These are phyloP conservation scores for Seiridium unicorne DNA, from an alignment of 2,329 filamentous ascomycete genomes.

Conservation along the genomic window DNA sequence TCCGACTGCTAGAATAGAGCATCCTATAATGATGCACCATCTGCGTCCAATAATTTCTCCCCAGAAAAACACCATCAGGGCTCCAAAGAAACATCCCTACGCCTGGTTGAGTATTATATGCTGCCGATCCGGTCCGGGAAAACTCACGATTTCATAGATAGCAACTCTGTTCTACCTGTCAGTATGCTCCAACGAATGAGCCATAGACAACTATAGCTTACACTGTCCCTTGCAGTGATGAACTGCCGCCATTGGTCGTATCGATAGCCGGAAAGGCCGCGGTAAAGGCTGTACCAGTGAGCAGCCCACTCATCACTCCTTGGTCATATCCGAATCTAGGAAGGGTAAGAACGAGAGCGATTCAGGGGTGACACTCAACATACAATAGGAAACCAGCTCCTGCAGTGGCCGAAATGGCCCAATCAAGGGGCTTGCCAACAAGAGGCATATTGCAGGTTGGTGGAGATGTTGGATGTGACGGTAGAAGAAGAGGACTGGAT, in stretches of 20 bases:
- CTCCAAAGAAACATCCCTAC: conserved; percentile 36
- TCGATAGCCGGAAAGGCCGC: conserved; percentile 32
- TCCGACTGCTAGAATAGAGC: conserved; percentile 39
- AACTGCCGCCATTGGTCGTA: conserved; percentile 34
- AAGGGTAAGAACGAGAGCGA: neutral
- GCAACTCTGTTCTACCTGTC: neutral
- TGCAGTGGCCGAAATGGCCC: conserved; percentile 34
- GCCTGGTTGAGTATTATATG: too few relatives aligned
- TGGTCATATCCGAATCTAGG: conserved; percentile 28
- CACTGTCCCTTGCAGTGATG: conserved; percentile 42
- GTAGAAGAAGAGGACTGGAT: neutral
- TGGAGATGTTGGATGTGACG: neutral
- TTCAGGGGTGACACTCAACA: conserved; percentile 9
- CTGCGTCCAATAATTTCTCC: conserved; percentile 41
- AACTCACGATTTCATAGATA: conserved; percentile 1
- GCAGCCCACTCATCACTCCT: conserved; percentile 30
- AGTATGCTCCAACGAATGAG: too few relatives aligned
- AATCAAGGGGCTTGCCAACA: conserved; percentile 32
- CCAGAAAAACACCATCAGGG: conserved; percentile 31
- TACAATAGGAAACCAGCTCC: conserved; percentile 34
- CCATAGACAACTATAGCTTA: too few relatives aligned
- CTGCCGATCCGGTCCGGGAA: too few relatives aligned
- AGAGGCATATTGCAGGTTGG: neutral
- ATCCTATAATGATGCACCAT: conserved; percentile 35
- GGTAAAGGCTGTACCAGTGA: conserved; percentile 31